Percentiles rank a stretch among this genome's conserved stretches.
These are phyloP conservation scores for Microbotryum violaceum DNA, from an alignment of 1,284 basidiomycete genomes.

Conservation along the genomic window DNA sequence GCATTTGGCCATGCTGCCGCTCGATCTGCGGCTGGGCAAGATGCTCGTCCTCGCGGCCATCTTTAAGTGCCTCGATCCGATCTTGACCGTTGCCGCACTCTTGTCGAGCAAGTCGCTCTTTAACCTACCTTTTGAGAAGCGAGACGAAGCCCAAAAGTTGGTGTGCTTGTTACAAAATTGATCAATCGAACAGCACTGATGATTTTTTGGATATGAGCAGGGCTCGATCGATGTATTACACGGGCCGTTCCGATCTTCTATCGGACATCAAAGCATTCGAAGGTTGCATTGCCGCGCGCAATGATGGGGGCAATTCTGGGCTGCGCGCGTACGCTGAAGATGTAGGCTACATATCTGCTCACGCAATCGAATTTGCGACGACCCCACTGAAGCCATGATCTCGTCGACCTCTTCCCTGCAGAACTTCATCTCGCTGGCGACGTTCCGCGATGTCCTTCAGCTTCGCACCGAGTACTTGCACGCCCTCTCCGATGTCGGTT, in stretches of 20 bases:
- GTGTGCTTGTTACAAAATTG: conserved; percentile 22
- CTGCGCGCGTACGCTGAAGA: conserved; percentile 64
- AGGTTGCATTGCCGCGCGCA: conserved; percentile 54
- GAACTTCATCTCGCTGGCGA: conserved; percentile 73
- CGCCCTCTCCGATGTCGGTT: conserved; percentile 65
- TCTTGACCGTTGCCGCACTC: conserved; percentile 73
- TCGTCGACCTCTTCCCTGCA: conserved; percentile 35
- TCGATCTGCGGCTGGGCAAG: conserved; percentile 87
- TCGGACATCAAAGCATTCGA: conserved; percentile 73
- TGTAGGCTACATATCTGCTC: conserved; percentile 43
- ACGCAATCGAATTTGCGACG: not conserved
- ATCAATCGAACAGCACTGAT: not conserved
- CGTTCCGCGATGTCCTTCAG: conserved; percentile 71
- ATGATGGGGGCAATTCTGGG: conserved; percentile 48
- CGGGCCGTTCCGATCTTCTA: conserved; percentile 74
- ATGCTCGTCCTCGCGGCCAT: conserved; percentile 78
- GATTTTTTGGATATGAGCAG: conserved; percentile 41
- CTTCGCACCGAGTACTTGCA: conserved; percentile 70
- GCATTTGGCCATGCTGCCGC: conserved; percentile 72
- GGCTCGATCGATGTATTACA: conserved; percentile 60
- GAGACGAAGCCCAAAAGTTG: conserved; percentile 67
- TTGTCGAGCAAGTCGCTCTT: conserved; percentile 84
- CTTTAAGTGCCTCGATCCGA: conserved; percentile 64
- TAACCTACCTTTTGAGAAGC: conserved; percentile 66
- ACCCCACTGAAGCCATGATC: not conserved